A percentile compares a stretch with the other conserved stretches of the same genome.
These are phyloP conservation scores for Podila minutissima DNA, from an alignment of 192 early-diverging fungal genomes.

Conservation along the genomic window DNA sequence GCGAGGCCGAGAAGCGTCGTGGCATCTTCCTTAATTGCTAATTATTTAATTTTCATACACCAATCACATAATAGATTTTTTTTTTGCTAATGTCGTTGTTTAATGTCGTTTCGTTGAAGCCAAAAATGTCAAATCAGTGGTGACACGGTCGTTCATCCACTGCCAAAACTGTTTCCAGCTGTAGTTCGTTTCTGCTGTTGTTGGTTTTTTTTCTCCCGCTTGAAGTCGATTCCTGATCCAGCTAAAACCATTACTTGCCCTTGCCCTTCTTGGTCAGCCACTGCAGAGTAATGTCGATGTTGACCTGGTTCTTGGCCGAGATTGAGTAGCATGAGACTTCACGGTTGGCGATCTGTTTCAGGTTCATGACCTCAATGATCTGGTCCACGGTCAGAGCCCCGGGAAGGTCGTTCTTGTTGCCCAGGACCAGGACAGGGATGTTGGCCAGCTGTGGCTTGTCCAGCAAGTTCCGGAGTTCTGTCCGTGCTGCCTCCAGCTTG, in stretches of 20 bases:
- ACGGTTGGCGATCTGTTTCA: conserved; percentile 88
- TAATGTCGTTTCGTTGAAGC: background rate
- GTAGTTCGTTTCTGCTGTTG: no score
- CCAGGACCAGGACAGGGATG: conserved; percentile 96
- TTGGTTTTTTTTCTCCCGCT: no score
- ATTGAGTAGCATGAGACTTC: conserved; percentile 99
- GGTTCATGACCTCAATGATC: conserved; percentile 88
- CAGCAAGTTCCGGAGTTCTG: conserved; percentile 90
- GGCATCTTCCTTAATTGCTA: conserved; percentile 53
- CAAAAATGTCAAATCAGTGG: no score
- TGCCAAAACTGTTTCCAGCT: background rate
- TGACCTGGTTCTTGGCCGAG: conserved; percentile 96
- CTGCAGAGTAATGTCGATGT: conserved; percentile 96
- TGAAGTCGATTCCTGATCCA: no score
- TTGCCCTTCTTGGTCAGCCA: conserved; percentile 93
- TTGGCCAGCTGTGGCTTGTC: conserved; percentile 93
- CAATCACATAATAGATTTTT: conserved; percentile 3
- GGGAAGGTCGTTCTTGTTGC: conserved; percentile 98
- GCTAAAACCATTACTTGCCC: conserved; percentile 50
- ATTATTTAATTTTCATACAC: background rate
- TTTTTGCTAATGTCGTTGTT: background rate
- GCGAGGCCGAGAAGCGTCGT: conserved; percentile 75
- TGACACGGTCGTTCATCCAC: no score
- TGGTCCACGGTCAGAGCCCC: conserved; percentile 88
- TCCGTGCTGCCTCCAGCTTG: conserved; percentile 91